Evolutionary conservation across 1,284 basidiomycete species (phyloP).

Genomic region (Farysia itapuensis): DNA sequence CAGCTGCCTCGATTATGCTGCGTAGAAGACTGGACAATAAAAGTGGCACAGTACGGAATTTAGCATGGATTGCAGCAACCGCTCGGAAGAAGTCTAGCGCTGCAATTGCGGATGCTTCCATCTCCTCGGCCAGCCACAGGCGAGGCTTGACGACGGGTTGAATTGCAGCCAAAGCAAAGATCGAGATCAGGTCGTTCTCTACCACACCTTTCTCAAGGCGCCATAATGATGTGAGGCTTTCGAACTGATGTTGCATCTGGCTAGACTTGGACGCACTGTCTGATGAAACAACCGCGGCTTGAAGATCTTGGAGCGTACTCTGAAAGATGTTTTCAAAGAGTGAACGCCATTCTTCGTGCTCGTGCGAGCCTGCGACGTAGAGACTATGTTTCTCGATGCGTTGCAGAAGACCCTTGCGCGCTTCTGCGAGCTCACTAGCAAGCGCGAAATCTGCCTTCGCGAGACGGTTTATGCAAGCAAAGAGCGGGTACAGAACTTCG

Average conservation of each 20-base stretch:
- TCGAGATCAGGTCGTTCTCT: conserved; percentile 10
- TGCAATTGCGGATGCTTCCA: no score
- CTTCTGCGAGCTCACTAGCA: conserved; percentile 1
- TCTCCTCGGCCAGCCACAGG: no score
- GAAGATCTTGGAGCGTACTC: conserved; percentile 4
- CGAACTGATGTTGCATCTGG: conserved; percentile 4
- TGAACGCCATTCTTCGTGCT: conserved; percentile 27
- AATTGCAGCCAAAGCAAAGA: conserved; percentile 13
- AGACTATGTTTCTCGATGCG: conserved; percentile 24
- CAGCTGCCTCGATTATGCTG: no score
- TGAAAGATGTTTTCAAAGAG: conserved; percentile 12
- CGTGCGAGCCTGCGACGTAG: conserved; percentile 14
- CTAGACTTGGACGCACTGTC: background rate
- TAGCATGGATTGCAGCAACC: conserved; percentile 9
- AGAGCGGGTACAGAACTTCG: conserved; percentile 18
- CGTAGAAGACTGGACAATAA: conserved; percentile 14
- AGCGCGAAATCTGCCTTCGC: no score
- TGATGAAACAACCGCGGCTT: no score
- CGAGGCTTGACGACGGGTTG: conserved; percentile 10
- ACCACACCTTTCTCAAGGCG: conserved; percentile 25
- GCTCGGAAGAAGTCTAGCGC: conserved; percentile 21
- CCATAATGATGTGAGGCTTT: conserved; percentile 21
- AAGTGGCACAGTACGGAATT: conserved; percentile 16
- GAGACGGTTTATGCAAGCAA: no score
- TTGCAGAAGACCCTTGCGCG: conserved; percentile 13